Evolutionary conservation across 768 basidiomycete species (phyloP).

Genomic region (Boletus fagicola): DNA sequence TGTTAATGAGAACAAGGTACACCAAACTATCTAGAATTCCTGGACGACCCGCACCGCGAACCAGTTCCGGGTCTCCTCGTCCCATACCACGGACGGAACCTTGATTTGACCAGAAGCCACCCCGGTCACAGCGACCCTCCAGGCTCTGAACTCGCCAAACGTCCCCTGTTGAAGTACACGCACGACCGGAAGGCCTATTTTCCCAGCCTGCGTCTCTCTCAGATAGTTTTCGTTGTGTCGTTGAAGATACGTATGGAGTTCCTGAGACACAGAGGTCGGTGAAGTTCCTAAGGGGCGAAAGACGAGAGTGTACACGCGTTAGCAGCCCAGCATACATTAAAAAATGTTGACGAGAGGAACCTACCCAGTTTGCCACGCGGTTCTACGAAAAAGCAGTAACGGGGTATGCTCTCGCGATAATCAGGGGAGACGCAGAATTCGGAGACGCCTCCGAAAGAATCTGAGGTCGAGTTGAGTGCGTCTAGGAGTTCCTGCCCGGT

Average conservation of each 20-base stretch:
- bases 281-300: not conserved
- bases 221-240: constrained; percentile 18
- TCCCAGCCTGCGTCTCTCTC: constrained; percentile 7
- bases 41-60: constrained; percentile 12
- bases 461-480: constrained; percentile 14
- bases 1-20: too few species aligned
- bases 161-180: constrained; percentile 20
- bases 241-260: constrained; percentile 9
- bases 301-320: not conserved
- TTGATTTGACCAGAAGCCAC: constrained; percentile 22
- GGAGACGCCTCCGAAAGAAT: constrained; percentile 20
- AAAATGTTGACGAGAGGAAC: not conserved
- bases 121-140: constrained; percentile 18
- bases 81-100: constrained; percentile 17
- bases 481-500: constrained; percentile 21
- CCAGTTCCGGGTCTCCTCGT: constrained; percentile 16
- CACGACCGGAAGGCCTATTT: constrained; percentile 10
- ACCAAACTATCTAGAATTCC: constrained; percentile 11
- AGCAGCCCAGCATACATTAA: not conserved
- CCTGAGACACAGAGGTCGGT: constrained; percentile 1
- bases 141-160: constrained; percentile 21
- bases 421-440: constrained; percentile 23
- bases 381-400: constrained; percentile 25
- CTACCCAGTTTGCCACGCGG: constrained; percentile 6
- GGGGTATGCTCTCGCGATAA: constrained; percentile 13